These are phyloP conservation scores for Globisporangium solare DNA, from an alignment of 352 stramenopile genomes.

Conservation along the genomic window DNA sequence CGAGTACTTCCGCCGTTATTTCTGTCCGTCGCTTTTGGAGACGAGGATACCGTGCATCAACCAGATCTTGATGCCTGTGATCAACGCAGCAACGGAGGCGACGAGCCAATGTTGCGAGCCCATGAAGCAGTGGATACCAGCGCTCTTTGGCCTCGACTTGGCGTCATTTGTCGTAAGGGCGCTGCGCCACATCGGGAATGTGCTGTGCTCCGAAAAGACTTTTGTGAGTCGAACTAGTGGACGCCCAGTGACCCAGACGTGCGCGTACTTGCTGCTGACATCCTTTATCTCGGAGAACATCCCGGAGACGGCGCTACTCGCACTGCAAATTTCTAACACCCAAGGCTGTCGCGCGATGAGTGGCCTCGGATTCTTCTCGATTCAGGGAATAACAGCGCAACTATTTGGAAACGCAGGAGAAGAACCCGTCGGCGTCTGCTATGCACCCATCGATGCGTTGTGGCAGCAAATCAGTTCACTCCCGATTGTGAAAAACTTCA, in stretches of 20 bases:
- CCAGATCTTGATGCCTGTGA: not conserved
- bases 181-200: not conserved
- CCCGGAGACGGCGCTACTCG: not conserved
- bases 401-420: not conserved
- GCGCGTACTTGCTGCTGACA: not conserved
- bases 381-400: not conserved
- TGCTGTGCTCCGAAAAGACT: not conserved
- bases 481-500: not conserved
- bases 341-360: conserved; percentile 4
- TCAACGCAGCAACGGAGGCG: not conserved
- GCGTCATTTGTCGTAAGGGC: not conserved
- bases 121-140: not conserved
- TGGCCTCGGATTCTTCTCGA: not conserved
- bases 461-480: not conserved
- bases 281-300: conserved; percentile 3
- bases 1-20: conserved; percentile 1
- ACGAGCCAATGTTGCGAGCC: not conserved
- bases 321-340: conserved; percentile 1
- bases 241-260: not conserved
- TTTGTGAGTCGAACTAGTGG: not conserved
- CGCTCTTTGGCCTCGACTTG: not conserved
- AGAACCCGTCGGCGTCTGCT: not conserved
- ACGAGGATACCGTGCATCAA: not conserved
- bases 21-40: not conserved
- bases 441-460: not conserved